phyloP scores from a whole-genome alignment of 1,284 basidiomycete genomes.

The Spongispora temasekensis region DNA sequence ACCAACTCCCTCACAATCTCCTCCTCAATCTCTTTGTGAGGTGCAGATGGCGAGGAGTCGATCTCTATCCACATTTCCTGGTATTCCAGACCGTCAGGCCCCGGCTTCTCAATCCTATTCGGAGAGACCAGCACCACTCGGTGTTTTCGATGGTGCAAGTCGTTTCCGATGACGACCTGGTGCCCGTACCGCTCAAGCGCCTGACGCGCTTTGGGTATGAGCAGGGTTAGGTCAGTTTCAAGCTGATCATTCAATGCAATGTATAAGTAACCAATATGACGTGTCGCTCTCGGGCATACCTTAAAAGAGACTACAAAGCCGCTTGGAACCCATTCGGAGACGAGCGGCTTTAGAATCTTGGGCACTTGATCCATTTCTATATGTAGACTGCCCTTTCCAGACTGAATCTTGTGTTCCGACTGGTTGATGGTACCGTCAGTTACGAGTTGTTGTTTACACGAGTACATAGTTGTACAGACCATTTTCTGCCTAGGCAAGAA shows the following conservation, averaged over 20 bases:
- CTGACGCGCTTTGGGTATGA: conserved; percentile 88
- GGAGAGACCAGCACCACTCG: conserved; percentile 88
- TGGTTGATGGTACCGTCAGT: conserved; percentile 37
- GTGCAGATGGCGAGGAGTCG: conserved; percentile 42
- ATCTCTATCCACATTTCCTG: conserved; percentile 77
- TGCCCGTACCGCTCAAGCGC: conserved; percentile 95
- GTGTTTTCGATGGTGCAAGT: conserved; percentile 85
- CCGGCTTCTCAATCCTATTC: conserved; percentile 12
- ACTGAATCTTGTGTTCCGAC: conserved; percentile 99
- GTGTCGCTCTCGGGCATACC: conserved; percentile 43
- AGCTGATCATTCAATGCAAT: conserved; percentile 55
- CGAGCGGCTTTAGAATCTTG: conserved; percentile 91
- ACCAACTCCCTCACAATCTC: conserved; percentile 83
- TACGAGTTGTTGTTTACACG: neutral
- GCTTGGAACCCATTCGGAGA: conserved; percentile 90
- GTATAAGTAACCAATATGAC: neutral
- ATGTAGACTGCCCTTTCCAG: conserved; percentile 86
- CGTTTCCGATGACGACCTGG: conserved; percentile 96
- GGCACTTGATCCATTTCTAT: conserved; percentile 99
- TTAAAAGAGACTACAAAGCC: conserved; percentile 98
- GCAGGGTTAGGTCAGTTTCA: conserved; percentile 83
- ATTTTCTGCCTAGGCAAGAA: conserved; percentile 91
- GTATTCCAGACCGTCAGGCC: conserved; percentile 38
- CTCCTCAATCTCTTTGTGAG: conserved; percentile 86
- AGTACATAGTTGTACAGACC: conserved; percentile 47